These are phyloP conservation scores for Fusarium mangiferae DNA, from an alignment of 2,329 filamentous ascomycete genomes.

Conservation along the genomic window DNA sequence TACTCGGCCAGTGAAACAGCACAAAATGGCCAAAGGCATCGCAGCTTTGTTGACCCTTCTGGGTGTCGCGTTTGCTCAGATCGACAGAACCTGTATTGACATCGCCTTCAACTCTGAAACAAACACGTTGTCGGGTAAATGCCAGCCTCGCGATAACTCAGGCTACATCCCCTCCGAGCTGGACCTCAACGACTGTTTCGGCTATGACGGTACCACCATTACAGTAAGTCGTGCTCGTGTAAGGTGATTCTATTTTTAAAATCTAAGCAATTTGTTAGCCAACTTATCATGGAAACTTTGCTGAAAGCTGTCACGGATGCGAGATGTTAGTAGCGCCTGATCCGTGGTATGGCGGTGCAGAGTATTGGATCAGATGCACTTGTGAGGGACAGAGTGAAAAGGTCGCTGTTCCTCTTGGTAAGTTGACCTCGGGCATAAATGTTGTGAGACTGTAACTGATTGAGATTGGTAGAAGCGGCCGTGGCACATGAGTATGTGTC, in stretches of 20 bases:
- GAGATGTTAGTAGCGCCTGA: constrained; percentile 3
- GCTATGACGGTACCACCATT: not conserved
- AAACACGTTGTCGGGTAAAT: not conserved
- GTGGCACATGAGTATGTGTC: constrained; percentile 9
- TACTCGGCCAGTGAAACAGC: too few species aligned
- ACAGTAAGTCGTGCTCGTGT: not conserved
- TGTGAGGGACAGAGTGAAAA: not conserved
- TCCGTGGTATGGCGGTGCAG: not conserved
- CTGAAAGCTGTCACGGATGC: not conserved
- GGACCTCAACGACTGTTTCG: constrained; percentile 11
- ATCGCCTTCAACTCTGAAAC: not conserved
- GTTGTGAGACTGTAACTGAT: not conserved
- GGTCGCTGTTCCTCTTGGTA: not conserved
- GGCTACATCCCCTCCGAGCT: not conserved
- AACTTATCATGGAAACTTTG: not conserved
- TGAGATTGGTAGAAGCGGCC: fast-evolving
- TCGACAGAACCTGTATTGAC: not conserved
- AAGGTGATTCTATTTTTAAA: fast-evolving
- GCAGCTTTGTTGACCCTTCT: not conserved
- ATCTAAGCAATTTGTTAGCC: not conserved
- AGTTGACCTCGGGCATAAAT: not conserved
- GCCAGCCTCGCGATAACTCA: constrained; percentile 2
- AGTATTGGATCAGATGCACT: not conserved
- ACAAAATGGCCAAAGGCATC: not conserved
- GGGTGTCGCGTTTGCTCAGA: not conserved